phyloP scores from a whole-genome alignment of 768 basidiomycete species.

The Auricularia auricula-judae region DNA sequence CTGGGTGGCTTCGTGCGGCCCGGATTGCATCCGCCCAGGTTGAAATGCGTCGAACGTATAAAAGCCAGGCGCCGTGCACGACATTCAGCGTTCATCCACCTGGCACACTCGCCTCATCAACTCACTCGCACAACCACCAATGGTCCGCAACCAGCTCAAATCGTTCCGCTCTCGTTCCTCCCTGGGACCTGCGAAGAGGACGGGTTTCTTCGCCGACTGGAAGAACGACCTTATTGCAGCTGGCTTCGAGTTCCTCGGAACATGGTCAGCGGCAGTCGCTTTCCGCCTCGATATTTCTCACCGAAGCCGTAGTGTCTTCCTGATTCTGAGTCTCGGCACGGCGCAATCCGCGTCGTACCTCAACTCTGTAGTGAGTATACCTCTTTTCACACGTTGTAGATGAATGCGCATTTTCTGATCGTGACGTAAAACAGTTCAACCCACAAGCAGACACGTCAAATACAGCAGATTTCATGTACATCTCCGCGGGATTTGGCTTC shows the following conservation, averaged over 20 bases:
- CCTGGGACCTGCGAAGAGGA: not conserved
- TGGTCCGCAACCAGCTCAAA: not conserved
- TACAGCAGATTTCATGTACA: not conserved
- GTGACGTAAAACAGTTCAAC: not conserved
- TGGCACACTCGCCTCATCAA: too few species aligned
- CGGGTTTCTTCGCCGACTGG: not conserved
- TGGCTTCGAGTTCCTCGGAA: not conserved
- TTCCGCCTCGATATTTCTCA: not conserved
- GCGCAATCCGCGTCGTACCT: not conserved
- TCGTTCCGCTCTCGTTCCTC: constrained; percentile 2
- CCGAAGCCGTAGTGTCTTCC: not conserved
- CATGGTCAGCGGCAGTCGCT: not conserved
- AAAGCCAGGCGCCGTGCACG: too few species aligned
- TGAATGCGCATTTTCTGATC: not conserved
- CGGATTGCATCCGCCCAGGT: too few species aligned
- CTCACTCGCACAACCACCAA: too few species aligned
- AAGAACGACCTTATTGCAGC: not conserved
- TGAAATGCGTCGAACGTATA: too few species aligned
- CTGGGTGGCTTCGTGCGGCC: too few species aligned
- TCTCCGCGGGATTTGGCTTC: constrained; percentile 25
- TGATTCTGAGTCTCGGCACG: not conserved
- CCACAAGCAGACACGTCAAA: not conserved
- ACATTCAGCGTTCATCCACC: too few species aligned
- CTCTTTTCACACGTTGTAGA: not conserved
- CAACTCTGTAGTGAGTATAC: not conserved